A percentile compares a stretch with the other conserved stretches of the same genome.
Evolutionary conservation across 78 protist genomes (phyloP).

Genomic region (Creolimax fragrantissima): DNA sequence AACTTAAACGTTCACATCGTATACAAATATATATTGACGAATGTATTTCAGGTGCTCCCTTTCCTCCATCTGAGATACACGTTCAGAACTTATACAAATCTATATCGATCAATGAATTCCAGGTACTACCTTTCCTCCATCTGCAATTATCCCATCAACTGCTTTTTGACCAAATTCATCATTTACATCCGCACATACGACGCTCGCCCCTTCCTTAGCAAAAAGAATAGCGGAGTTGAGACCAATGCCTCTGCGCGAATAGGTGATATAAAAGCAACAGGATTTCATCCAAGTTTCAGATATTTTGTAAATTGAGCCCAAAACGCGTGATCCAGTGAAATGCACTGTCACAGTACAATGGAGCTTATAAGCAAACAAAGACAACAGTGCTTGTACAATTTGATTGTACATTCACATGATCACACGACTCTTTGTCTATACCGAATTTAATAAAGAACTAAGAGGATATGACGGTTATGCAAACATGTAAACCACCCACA

Average conservation of each 20-base stretch:
- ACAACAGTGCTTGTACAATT: background rate
- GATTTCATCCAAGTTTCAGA: background rate
- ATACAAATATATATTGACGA: too few species aligned
- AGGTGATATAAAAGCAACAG: background rate
- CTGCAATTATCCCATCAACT: slow-evolving; percentile 31
- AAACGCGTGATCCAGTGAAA: background rate
- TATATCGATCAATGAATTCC: too few species aligned
- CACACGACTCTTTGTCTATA: background rate
- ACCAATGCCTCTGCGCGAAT: slow-evolving; percentile 51
- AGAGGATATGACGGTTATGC: too few species aligned
- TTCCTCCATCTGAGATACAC: too few species aligned
- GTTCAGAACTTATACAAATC: too few species aligned
- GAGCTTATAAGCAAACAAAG: background rate
- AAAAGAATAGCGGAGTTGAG: slow-evolving; percentile 46
- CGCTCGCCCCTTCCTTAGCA: slow-evolving; percentile 55
- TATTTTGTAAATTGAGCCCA: background rate
- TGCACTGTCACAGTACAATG: background rate
- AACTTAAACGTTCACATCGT: too few species aligned
- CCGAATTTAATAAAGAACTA: too few species aligned
- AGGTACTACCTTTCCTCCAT: slow-evolving; percentile 39
- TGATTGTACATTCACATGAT: background rate
- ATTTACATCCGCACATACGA: slow-evolving; percentile 16
- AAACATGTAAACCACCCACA: background rate
- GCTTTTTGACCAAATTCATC: slow-evolving; percentile 13
- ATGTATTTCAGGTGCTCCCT: too few species aligned